A percentile compares a stretch with the other conserved stretches of the same genome.
phyloP scores from a whole-genome alignment of 495 filamentous ascomycete species.

The Podospora conica region DNA sequence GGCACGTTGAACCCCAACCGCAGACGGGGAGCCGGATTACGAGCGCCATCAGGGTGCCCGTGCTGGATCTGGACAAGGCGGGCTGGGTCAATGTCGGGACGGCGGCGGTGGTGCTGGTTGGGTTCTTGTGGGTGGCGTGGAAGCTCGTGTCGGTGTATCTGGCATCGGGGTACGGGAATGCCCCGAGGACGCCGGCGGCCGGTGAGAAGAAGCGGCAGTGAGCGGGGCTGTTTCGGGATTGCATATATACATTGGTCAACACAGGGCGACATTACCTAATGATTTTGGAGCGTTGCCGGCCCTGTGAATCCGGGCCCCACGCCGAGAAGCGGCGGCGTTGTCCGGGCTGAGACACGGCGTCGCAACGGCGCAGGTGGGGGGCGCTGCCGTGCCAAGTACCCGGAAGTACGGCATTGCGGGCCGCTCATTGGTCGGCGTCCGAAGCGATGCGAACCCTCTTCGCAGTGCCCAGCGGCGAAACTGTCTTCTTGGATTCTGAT shows the following conservation, averaged over 20 bases:
- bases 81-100: constrained; percentile 65
- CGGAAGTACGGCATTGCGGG: background rate
- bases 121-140: constrained; percentile 71
- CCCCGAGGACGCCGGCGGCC: constrained; percentile 12
- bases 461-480: background rate
- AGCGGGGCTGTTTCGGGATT: background rate
- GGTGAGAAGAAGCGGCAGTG: constrained; percentile 40
- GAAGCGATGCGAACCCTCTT: background rate
- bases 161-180: constrained; percentile 22
- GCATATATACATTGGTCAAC: background rate
- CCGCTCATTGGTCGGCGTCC: background rate
- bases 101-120: constrained; percentile 57
- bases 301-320: background rate
- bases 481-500: background rate
- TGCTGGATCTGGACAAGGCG: constrained; percentile 58
- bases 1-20: constrained; percentile 63
- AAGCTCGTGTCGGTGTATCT: constrained; percentile 47
- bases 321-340: background rate
- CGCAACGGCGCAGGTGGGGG: background rate
- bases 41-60: constrained; percentile 64
- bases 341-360: background rate
- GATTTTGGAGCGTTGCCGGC: background rate
- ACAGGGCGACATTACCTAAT: background rate
- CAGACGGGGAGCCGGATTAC: constrained; percentile 40
- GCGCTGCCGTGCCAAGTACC: background rate